These are phyloP conservation scores for Lachnellula arida DNA, from an alignment of 2,329 filamentous ascomycete genomes.

Conservation along the genomic window DNA sequence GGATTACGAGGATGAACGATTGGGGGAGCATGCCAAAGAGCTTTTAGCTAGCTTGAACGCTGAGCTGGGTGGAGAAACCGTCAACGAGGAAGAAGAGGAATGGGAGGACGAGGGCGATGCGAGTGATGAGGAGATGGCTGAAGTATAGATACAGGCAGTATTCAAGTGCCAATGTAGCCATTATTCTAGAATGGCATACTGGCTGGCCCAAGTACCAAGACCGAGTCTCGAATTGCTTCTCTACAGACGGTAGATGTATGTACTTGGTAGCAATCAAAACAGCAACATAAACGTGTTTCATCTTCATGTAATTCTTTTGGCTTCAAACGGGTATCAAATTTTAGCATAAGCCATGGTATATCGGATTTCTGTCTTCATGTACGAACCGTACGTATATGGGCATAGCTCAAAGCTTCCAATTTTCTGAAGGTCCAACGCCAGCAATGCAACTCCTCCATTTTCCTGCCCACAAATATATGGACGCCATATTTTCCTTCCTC, in stretches of 20 bases:
- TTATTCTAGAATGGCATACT: too few species aligned
- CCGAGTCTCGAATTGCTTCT: too few species aligned
- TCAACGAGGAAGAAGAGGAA: constrained; percentile 48
- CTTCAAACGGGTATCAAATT: background rate
- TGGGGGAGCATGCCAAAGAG: constrained; percentile 71
- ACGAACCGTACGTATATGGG: background rate
- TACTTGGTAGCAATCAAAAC: too few species aligned
- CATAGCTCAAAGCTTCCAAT: background rate
- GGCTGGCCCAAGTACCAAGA: too few species aligned
- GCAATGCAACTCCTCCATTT: constrained; percentile 13
- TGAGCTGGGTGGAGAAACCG: constrained; percentile 59
- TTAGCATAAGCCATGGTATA: background rate
- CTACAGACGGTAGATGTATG: too few species aligned
- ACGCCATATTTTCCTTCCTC: constrained; percentile 9
- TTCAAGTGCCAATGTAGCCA: background rate
- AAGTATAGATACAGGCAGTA: constrained; percentile 31
- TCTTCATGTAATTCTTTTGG: background rate
- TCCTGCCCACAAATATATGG: background rate
- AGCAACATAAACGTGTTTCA: background rate
- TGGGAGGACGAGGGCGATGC: constrained; percentile 49
- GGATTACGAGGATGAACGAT: constrained; percentile 79
- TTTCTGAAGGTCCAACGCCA: constrained; percentile 9
- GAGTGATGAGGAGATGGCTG: constrained; percentile 51
- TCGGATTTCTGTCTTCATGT: background rate
- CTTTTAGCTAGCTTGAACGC: constrained; percentile 59